These are phyloP conservation scores for Penstemon eatonii DNA, from an alignment of 257 asterid genomes.

Conservation along the genomic window DNA sequence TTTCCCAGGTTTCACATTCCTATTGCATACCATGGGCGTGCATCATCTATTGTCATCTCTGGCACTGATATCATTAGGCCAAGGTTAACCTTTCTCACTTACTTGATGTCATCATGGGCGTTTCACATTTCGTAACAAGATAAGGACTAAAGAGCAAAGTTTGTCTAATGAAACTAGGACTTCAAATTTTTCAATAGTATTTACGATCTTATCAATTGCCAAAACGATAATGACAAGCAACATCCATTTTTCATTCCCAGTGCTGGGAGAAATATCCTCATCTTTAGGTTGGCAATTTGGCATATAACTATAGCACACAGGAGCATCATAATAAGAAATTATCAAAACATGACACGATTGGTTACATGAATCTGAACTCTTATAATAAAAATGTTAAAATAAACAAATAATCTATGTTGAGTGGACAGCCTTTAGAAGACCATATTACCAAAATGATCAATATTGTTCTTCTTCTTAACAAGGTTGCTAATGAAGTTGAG, in stretches of 20 bases:
- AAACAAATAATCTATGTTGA: no score
- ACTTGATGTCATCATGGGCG: no score
- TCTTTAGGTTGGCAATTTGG: conserved; percentile 5
- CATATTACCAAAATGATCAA: background rate
- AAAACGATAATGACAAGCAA: background rate
- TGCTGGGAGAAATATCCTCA: background rate
- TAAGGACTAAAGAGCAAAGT: no score
- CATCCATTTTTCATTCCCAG: background rate
- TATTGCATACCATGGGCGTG: conserved; percentile 97
- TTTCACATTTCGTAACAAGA: no score
- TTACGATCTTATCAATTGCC: conserved; percentile 3
- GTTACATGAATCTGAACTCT: no score
- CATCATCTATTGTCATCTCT: conserved; percentile 87
- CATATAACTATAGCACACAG: conserved; percentile 5
- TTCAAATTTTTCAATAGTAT: no score
- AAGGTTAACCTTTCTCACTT: conserved; percentile 52
- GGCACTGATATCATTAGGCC: conserved; percentile 91
- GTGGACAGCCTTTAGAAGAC: background rate
- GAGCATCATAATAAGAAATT: background rate
- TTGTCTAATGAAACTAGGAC: no score
- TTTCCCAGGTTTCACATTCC: conserved; percentile 88
- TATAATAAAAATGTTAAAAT: no score
- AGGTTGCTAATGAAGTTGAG: conserved; percentile 10
- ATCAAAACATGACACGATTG: no score
- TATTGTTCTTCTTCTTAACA: conserved; percentile 6